A percentile compares a stretch with the other conserved stretches of the same genome.
Conservation (phyloP, 2,329 filamentous ascomycete genomes). For the Pseudogymnoascus sp. region DNA sequence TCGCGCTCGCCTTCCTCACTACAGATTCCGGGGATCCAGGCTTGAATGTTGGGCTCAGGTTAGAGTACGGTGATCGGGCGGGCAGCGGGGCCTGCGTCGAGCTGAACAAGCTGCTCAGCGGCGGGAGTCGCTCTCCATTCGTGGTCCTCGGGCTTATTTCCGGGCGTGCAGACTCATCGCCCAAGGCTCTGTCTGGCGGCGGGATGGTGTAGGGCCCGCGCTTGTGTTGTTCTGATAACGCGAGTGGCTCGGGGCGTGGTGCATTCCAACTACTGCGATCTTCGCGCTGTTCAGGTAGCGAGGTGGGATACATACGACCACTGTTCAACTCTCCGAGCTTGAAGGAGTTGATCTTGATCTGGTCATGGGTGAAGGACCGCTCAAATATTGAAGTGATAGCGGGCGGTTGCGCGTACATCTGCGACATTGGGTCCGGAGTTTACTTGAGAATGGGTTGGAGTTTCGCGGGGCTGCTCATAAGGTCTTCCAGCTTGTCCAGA, state of each 20-base stretch:
- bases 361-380: not conserved
- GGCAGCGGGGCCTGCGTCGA: slow-evolving; percentile 13
- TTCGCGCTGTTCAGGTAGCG: not conserved
- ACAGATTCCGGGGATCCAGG: slow-evolving; percentile 20
- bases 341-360: not conserved
- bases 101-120: slow-evolving; percentile 27
- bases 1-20: slow-evolving; percentile 20
- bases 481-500: slow-evolving; percentile 3
- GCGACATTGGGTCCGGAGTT: slow-evolving; percentile 4
- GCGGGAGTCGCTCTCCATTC: slow-evolving; percentile 24
- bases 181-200: not conserved
- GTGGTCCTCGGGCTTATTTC: not conserved
- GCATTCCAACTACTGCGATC: not conserved
- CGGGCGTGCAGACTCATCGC: not conserved
- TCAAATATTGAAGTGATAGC: not conserved
- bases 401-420: not conserved
- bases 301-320: slow-evolving; percentile 1
- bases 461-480: slow-evolving; percentile 2
- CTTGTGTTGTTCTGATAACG: not conserved
- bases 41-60: slow-evolving; percentile 25
- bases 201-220: not conserved
- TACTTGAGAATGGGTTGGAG: not conserved
- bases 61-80: slow-evolving; percentile 24
- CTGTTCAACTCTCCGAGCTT: not conserved
- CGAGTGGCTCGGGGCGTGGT: not conserved